phyloP scores from a whole-genome alignment of 1,139 yeast species.

The Hansenula sp. region DNA sequence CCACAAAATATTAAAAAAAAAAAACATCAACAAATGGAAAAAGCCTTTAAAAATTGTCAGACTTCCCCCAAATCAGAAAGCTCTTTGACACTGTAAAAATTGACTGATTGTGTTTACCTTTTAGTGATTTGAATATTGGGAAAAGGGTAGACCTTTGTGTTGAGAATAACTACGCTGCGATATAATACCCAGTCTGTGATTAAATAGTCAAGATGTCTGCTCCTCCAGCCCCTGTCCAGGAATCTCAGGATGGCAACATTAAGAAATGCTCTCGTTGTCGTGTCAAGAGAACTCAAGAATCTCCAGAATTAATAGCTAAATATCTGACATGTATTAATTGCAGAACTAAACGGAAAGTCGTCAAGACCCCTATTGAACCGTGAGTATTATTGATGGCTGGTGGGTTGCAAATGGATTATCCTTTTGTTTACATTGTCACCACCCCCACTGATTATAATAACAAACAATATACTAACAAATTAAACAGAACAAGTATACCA shows the following conservation, averaged over 20 bases:
- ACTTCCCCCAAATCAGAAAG: background rate
- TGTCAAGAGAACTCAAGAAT: constrained; percentile 30
- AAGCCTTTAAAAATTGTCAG: constrained; percentile 1
- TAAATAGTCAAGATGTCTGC: no score
- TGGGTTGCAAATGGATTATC: background rate
- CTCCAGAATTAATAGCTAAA: constrained; percentile 26
- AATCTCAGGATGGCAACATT: constrained; percentile 5
- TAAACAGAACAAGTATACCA: constrained; percentile 6
- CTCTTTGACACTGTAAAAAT: constrained; percentile 5
- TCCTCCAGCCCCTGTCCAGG: background rate
- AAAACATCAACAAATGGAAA: background rate
- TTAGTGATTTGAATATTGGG: no score
- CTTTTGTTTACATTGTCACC: background rate
- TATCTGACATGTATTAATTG: constrained; percentile 37
- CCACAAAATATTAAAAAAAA: background rate
- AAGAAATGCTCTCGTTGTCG: constrained; percentile 39
- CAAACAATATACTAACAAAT: constrained; percentile 6
- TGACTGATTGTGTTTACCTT: constrained; percentile 5
- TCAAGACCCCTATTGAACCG: constrained; percentile 10
- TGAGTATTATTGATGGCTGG: constrained; percentile 1
- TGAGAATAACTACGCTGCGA: no score
- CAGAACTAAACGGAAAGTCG: constrained; percentile 33
- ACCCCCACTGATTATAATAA: no score
- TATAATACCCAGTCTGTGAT: no score
- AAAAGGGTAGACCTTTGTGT: no score